phyloP scores from a whole-genome alignment of 192 early-diverging fungal genomes.

The Dissophora globulifera region DNA sequence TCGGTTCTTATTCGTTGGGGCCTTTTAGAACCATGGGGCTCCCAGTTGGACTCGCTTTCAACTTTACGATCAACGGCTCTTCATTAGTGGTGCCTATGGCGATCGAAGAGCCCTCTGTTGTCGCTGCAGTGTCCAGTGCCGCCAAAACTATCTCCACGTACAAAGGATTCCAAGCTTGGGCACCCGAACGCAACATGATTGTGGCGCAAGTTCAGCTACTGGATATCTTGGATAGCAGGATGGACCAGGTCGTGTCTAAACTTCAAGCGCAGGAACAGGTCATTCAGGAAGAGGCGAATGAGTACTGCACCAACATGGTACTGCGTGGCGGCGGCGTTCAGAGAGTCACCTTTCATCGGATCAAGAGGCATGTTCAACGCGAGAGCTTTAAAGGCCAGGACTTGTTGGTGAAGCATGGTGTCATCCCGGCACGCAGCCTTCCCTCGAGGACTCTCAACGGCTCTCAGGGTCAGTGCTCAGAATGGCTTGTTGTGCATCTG shows the following conservation, averaged over 20 bases:
- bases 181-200: slow-evolving; percentile 74
- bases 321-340: slow-evolving; percentile 74
- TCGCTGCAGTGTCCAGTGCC: slow-evolving; percentile 82
- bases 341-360: slow-evolving; percentile 60
- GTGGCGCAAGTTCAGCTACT: slow-evolving; percentile 72
- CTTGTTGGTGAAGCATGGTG: slow-evolving; percentile 39
- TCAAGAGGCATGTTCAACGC: slow-evolving; percentile 40
- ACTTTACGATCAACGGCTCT: slow-evolving; percentile 74
- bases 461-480: slow-evolving; percentile 21
- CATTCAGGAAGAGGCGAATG: slow-evolving; percentile 68
- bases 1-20: neutral
- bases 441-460: slow-evolving; percentile 3
- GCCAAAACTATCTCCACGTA: slow-evolving; percentile 73
- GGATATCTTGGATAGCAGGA: slow-evolving; percentile 62
- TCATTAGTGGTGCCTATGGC: slow-evolving; percentile 77
- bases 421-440: slow-evolving; percentile 18
- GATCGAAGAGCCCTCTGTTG: slow-evolving; percentile 80
- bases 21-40: slow-evolving; percentile 68
- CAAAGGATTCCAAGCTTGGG: slow-evolving; percentile 66
- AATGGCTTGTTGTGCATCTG: slow-evolving; percentile 80
- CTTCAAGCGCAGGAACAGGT: slow-evolving; percentile 48
- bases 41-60: slow-evolving; percentile 77
- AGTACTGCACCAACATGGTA: slow-evolving; percentile 73
- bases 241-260: slow-evolving; percentile 55
- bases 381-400: slow-evolving; percentile 45